Conservation (phyloP, 2,329 filamentous ascomycete species). For the Lojkania enalia region DNA sequence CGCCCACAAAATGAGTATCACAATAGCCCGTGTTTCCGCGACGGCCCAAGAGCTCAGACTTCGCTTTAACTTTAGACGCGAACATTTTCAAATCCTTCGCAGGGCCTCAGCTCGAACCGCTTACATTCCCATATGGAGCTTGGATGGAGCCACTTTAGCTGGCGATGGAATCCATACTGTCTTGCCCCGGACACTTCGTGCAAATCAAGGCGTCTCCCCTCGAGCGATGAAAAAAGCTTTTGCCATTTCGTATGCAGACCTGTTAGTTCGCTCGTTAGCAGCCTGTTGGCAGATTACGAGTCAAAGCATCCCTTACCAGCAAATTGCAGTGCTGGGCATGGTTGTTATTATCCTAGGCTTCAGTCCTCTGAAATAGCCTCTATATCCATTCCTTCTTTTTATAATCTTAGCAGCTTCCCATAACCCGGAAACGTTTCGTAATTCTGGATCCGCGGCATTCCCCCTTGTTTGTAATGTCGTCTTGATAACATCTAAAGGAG, state of each 20-base stretch:
- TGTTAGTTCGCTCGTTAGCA: conserved; percentile 26
- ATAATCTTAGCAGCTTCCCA: conserved; percentile 78
- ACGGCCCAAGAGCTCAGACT: conserved; percentile 19
- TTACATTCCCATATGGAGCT: no score
- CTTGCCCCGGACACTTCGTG: no score
- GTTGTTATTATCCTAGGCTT: conserved; percentile 90
- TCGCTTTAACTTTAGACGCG: conserved; percentile 24
- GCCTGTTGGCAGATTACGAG: conserved; percentile 15
- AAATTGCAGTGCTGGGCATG: conserved; percentile 99
- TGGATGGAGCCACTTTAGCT: no score
- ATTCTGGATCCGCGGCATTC: conserved; percentile 75
- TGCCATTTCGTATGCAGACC: conserved; percentile 69
- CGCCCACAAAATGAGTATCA: no score
- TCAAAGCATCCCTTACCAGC: conserved; percentile 67
- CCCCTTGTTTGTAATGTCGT: conserved; percentile 94
- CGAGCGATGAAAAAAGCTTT: conserved; percentile 66
- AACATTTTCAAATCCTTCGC: no score
- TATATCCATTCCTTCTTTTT: conserved; percentile 78
- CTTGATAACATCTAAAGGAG: conserved; percentile 97
- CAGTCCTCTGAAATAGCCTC: conserved; percentile 91
- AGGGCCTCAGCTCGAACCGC: no score
- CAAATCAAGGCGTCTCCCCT: conserved; percentile 22
- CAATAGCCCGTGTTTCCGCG: conserved; percentile 24
- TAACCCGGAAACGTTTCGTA: conserved; percentile 83
- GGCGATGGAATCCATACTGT: no score